These are phyloP conservation scores for Diaporthe longicolla DNA, from an alignment of 2,329 filamentous ascomycete species.

Conservation along the genomic window DNA sequence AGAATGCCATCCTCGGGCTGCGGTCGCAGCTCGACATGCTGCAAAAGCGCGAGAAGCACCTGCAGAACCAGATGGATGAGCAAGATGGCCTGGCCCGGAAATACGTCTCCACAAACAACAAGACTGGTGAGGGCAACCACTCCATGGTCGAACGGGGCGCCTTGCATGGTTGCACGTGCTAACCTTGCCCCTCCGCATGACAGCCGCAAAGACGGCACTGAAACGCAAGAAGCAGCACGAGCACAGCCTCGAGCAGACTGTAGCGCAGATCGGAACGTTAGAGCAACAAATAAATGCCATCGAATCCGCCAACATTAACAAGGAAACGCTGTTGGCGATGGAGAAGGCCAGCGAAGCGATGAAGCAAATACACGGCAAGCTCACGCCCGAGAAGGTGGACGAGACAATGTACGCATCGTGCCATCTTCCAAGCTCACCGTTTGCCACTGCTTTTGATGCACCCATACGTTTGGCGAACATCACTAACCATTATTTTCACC, in stretches of 20 bases:
- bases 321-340: conserved; percentile 95
- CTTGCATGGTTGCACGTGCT: conserved; percentile 38
- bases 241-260: conserved; percentile 91
- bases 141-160: not conserved
- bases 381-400: conserved; percentile 96
- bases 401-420: conserved; percentile 83
- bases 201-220: conserved; percentile 91
- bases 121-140: conserved; percentile 74
- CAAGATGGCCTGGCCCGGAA: conserved; percentile 91
- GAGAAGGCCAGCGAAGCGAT: conserved; percentile 91
- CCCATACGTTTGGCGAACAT: conserved; percentile 15
- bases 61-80: conserved; percentile 93
- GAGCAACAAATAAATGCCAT: conserved; percentile 97
- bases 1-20: conserved; percentile 93
- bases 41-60: conserved; percentile 93
- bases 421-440: not conserved
- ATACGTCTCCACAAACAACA: conserved; percentile 92
- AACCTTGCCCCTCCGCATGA: conserved; percentile 45
- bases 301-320: conserved; percentile 98
- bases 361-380: conserved; percentile 90
- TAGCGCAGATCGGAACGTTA: conserved; percentile 89
- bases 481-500: conserved; percentile 50
- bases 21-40: conserved; percentile 96
- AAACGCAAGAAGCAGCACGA: conserved; percentile 96
- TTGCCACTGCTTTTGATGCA: not conserved